Evolutionary conservation across 208 protist genomes (phyloP).

Genomic region (Plasmodiophora brassicae): DNA sequence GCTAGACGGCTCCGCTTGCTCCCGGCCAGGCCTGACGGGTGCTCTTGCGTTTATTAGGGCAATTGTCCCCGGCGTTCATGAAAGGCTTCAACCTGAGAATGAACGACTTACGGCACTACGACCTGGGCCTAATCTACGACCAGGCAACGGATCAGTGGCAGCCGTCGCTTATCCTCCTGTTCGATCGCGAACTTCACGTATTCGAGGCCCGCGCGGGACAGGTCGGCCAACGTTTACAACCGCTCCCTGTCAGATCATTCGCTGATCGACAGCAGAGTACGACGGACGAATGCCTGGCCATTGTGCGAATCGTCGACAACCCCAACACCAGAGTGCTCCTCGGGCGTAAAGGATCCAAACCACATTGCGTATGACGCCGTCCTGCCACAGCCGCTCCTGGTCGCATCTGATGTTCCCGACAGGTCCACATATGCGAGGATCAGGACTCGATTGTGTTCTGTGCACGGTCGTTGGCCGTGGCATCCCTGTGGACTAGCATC

Average conservation of each 20-base stretch:
- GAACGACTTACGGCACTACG: neutral
- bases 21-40: too few species aligned
- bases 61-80: neutral
- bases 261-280: neutral
- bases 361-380: neutral
- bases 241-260: neutral
- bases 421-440: neutral
- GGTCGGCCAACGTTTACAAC: neutral
- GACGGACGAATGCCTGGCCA: neutral
- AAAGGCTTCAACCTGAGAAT: neutral
- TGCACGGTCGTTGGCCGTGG: neutral
- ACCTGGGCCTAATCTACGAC: neutral
- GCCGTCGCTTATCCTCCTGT: neutral
- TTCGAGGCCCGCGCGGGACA: neutral
- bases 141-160: neutral
- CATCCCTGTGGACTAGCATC: neutral
- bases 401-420: neutral
- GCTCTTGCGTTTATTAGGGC: too few species aligned
- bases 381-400: neutral
- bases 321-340: neutral
- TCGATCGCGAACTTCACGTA: neutral
- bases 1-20: too few species aligned
- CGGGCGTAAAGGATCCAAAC: neutral
- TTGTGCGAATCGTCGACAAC: neutral
- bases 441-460: neutral